Evolutionary conservation across 441 rosid genomes (phyloP).

Genomic region (Aquilaria agallochum): DNA sequence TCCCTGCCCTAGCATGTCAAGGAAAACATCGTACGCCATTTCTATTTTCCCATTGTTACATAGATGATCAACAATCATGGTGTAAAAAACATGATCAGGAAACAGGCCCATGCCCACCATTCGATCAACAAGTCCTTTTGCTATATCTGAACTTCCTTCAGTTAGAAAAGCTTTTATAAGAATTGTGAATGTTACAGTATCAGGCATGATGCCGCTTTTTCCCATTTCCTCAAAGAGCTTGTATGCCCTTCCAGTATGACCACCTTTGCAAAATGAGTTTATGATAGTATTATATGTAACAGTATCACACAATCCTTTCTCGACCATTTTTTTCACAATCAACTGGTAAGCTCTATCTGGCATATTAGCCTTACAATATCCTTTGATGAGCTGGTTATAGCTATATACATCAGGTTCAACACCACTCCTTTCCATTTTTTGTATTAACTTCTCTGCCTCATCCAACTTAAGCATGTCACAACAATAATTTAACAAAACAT

Average conservation of each 20-base stretch:
- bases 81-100: constrained; percentile 73
- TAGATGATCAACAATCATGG: constrained; percentile 65
- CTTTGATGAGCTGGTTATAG: constrained; percentile 78
- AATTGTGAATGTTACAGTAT: constrained; percentile 74
- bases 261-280: constrained; percentile 47
- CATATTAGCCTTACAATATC: constrained; percentile 56
- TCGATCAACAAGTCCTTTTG: constrained; percentile 65
- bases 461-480: constrained; percentile 60
- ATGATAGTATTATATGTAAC: constrained; percentile 85
- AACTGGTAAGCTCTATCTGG: constrained; percentile 51
- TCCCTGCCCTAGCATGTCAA: constrained; percentile 75
- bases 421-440: constrained; percentile 68
- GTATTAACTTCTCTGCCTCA: constrained; percentile 60
- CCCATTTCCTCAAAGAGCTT: constrained; percentile 72
- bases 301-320: constrained; percentile 65
- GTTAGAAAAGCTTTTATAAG: constrained; percentile 66
- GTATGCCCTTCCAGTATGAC: constrained; percentile 46
- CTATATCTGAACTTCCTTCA: constrained; percentile 53
- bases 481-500: constrained; percentile 69
- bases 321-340: constrained; percentile 62
- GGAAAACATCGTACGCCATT: constrained; percentile 52
- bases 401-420: constrained; percentile 73
- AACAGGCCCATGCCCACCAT: constrained; percentile 56
- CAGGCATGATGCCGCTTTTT: constrained; percentile 51
- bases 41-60: constrained; percentile 73